Evolutionary conservation across 805 yeast species (phyloP), one percentile per base, ranked within the genome.

Genomic region (Pichia manshurica): DNA sequence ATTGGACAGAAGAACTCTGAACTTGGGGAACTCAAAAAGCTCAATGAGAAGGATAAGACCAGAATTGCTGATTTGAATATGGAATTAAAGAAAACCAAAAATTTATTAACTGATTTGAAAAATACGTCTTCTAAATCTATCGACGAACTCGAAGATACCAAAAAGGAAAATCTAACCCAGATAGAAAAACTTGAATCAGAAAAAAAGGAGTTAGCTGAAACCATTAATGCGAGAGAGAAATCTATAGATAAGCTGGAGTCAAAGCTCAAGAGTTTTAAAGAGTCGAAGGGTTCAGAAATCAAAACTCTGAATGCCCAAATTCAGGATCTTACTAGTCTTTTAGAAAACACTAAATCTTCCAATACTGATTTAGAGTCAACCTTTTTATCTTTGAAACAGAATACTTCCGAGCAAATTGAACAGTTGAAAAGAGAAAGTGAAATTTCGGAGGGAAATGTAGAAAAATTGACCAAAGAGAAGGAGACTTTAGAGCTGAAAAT

Each of bases 291-390:
- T n/a, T 22, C 19, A 5, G 49, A 41, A 32, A 20, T 29, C 32
- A 7, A 41, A 16, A n/a, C 34, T 2, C 31, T 45, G 9, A 37
- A 32, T 9, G 42, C 31, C 4, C 41, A 42, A 19, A 31, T 46
- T 15, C 13, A 41, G 42, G 22, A 20, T 21, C 21, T 46, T 17
- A 40, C 8, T 42, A 33, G 32, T n/a, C 25, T 46, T 21, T 16
- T 42, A 15, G 38, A 34, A 16, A 41, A 41, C 19, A 31, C 42
- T 2, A 42, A 46, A 13, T 12, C 42, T 12, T 36, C 46, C 13
- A 42, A 46, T 22, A 22, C 45, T 7, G 20, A 17, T 20, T 20
- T 46, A 12, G 49, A 41, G 29, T 9, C 45, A 13, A 42, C 37
- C 10, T 31, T 36, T 32, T 3, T 23, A 15, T 23, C 36, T 5